Base-by-base conservation (phyloP, 179 eudicot species). In the Drosera spatulata region DNA sequence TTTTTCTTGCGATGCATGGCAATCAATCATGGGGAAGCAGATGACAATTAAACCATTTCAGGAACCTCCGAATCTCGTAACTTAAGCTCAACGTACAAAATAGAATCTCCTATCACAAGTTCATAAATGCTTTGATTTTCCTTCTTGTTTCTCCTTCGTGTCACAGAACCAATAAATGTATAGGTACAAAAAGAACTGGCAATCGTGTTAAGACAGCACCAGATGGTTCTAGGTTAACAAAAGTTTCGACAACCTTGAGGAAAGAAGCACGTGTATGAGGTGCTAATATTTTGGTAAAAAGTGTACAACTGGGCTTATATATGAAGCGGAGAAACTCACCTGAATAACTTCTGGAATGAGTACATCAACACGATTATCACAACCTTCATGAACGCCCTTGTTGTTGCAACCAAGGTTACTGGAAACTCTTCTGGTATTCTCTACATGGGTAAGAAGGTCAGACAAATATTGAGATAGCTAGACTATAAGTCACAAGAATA, bases 321-420 rank as follows among this genome's bases (percentile, higher is more conserved):
- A 12, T 12, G 37, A 37, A 55, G 5, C 39, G 58, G 53, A 73
- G 56, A 59, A 57, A 12, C 22, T 45, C 79, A 94, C 99, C 97
- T 84, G 89, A 73, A 94, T 80, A 62, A 94, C 87, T 71, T 90
- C 87, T 63, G 99, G 99, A 70, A 94, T 87, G 71, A 82, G 71
- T 61, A 87, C 91, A 50, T 90, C 91, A 62, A 87, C 85, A 57
- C 49, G 66, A 82, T 87, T 76, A 39, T 62, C 69, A 47, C 64
- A 68, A 38, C 41, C 55, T 53, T 53, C 43, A 62, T 64, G 80
- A 55, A 65, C 67, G 69, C 42, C n/a, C 56, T 45, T 73, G 62
- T 66, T 75, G 65, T 71, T 71, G 81, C 94, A 89, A 22, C 95
- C 85, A 57, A 94, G 86, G 69, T 94, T 94, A 61, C 69, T 79